Base-by-base conservation (phyloP, 257 asterid genomes). In the Echium plantagineum region DNA sequence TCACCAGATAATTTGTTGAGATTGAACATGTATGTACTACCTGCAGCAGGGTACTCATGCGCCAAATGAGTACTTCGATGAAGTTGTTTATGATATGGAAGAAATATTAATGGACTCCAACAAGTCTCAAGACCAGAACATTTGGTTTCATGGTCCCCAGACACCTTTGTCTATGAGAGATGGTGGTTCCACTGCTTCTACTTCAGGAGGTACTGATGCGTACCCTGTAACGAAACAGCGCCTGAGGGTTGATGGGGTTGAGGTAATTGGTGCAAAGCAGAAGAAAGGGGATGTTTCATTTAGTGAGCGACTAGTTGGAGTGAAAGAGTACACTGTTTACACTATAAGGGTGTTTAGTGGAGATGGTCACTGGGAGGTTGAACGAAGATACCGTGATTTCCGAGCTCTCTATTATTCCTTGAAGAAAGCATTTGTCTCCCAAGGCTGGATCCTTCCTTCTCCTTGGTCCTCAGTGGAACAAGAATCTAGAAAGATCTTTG, bases 81-180 rank as follows among this genome's bases (percentile, higher is more conserved):
- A 91, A 68, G 30, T 85, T 75, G 96, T 91, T 57, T 83, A 91
- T 62, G 98, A 91, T 57, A 88, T 91, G 98, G 94, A 91, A 76
- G 95, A 88, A 72, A 81, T 91, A 77, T 81, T 91, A 65, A 86
- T 88, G 24, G 96, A 88, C 73, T 79, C 95, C 42, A 72, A 63
- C 21, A 87, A 84, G 68, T 69, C 90, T 61, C 70, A 83, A 66
- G 72, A 66, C 68, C 71, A 68, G 66, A 73, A 80, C 66, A 66
- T 70, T 38, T 74, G 72, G 65, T 57, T 65, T 58, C 69, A 72
- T 69, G 78, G 80, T 60, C 64, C 87, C 53, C 85, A 74, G 18
- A 65, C 74, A 64, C 67, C 81, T 64, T 69, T 72, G 32, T 80
- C 94, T 65, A 76, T 86, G 46, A 80, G 96, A 84, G 94, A 91